Percentiles rank a stretch among this genome's conserved stretches.
phyloP scores from a whole-genome alignment of 2,329 filamentous ascomycete genomes.

The Penicillium hordei region DNA sequence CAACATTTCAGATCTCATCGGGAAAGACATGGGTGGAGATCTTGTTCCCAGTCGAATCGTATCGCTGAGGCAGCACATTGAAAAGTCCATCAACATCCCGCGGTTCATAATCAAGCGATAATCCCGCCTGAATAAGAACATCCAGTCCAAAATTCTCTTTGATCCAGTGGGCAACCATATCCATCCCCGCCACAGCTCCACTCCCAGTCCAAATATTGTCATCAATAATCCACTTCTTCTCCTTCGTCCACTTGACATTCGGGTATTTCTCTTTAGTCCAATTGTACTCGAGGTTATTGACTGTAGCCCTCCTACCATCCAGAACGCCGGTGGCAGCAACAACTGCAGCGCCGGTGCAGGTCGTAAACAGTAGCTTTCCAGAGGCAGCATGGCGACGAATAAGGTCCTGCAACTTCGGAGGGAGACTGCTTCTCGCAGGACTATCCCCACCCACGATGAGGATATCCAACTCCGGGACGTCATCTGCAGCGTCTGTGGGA shows the following conservation, averaged over 20 bases:
- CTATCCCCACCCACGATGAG: background rate
- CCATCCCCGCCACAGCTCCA: slow-evolving; percentile 50
- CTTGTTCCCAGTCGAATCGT: slow-evolving; percentile 31
- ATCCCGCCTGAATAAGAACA: slow-evolving; percentile 10
- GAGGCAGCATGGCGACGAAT: background rate
- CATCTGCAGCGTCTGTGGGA: background rate
- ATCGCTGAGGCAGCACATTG: slow-evolving; percentile 30
- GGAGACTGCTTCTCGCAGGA: background rate
- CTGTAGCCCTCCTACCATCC: background rate
- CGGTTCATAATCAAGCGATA: background rate
- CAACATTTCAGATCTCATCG: background rate
- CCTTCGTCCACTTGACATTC: slow-evolving; percentile 21
- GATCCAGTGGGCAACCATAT: slow-evolving; percentile 46
- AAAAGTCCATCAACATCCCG: slow-evolving; percentile 32
- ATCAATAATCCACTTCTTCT: slow-evolving; percentile 49
- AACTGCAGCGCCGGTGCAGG: background rate
- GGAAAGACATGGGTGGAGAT: slow-evolving; percentile 28
- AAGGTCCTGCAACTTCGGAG: background rate
- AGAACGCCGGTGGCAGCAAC: background rate
- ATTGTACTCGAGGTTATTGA: background rate
- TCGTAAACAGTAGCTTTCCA: background rate
- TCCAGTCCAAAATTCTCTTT: slow-evolving; percentile 37
- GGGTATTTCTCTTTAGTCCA: background rate
- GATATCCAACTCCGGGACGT: background rate
- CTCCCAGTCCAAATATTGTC: slow-evolving; percentile 51